These are phyloP conservation scores for Bacterosira constricta DNA, from an alignment of 108 stramenopile species.

Conservation along the genomic window DNA sequence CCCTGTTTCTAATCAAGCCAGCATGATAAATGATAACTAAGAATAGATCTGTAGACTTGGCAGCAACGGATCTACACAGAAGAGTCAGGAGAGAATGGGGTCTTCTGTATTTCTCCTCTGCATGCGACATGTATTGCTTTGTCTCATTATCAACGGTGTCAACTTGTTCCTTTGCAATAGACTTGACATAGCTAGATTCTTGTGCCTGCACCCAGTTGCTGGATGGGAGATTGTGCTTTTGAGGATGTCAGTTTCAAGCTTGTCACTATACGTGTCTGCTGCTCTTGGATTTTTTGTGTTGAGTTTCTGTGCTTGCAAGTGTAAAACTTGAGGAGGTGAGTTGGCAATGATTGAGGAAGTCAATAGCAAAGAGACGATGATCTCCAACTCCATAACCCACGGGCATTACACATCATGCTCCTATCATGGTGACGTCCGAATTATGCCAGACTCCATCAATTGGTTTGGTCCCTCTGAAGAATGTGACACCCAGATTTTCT, in stretches of 20 bases:
- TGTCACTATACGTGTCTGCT: not conserved
- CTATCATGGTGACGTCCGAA: not conserved
- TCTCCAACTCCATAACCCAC: too few species aligned
- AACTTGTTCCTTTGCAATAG: not conserved
- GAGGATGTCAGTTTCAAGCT: not conserved
- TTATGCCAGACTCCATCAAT: constrained; percentile 8
- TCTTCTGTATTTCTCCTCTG: constrained; percentile 12
- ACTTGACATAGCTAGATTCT: not conserved
- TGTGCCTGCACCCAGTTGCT: not conserved
- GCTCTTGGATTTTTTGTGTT: not conserved
- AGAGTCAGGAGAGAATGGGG: constrained; percentile 3
- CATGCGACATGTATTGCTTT: not conserved
- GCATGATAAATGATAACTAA: not conserved
- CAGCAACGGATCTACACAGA: not conserved
- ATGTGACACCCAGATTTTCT: not conserved
- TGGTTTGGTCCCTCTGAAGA: not conserved
- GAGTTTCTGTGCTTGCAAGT: not conserved
- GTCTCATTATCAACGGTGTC: not conserved
- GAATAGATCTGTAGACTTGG: not conserved
- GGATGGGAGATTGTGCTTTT: not conserved
- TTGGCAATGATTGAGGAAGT: not conserved
- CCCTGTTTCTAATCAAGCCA: constrained; percentile 4
- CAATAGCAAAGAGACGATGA: constrained; percentile 3
- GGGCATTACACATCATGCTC: not conserved
- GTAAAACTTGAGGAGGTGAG: not conserved